Conservation (phyloP, 371 early-diverging fungal genomes). For the Mucor piriformis region DNA sequence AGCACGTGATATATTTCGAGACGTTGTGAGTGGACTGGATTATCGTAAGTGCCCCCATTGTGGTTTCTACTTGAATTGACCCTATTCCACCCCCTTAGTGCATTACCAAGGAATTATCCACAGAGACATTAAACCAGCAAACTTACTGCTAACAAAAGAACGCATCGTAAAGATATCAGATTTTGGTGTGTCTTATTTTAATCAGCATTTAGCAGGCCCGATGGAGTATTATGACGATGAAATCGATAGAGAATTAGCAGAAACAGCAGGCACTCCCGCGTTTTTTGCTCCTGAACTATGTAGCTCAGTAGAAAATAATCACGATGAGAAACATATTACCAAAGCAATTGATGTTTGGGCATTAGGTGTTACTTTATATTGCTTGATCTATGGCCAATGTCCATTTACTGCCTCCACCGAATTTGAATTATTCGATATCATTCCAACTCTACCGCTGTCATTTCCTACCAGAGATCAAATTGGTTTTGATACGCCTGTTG, state of each 20-base stretch:
- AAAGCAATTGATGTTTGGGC: slow-evolving; percentile 98
- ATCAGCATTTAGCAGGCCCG: slow-evolving; percentile 39
- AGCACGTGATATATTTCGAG: slow-evolving; percentile 78
- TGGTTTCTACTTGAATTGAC: background rate
- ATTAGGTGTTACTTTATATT: slow-evolving; percentile 97
- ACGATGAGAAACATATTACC: slow-evolving; percentile 56
- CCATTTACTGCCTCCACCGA: slow-evolving; percentile 95
- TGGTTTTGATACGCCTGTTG: slow-evolving; percentile 22
- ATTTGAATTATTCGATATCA: slow-evolving; percentile 90
- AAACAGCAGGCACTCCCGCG: slow-evolving; percentile 94
- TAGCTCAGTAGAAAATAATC: slow-evolving; percentile 46
- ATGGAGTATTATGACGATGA: slow-evolving; percentile 29
- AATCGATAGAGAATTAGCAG: slow-evolving; percentile 79
- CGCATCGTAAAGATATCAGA: slow-evolving; percentile 88
- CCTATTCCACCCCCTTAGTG: slow-evolving; percentile 41
- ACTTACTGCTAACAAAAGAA: slow-evolving; percentile 72
- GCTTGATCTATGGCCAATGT: slow-evolving; percentile 90
- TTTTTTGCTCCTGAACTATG: slow-evolving; percentile 97
- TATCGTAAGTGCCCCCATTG: slow-evolving; percentile 59
- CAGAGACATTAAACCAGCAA: slow-evolving; percentile 94
- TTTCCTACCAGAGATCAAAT: slow-evolving; percentile 30
- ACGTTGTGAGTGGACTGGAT: slow-evolving; percentile 87
- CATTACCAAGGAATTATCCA: slow-evolving; percentile 64
- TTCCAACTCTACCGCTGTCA: slow-evolving; percentile 61
- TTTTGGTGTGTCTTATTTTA: slow-evolving; percentile 88